Conservation (phyloP, 371 early-diverging fungal genomes). For the Mucor indicus region DNA sequence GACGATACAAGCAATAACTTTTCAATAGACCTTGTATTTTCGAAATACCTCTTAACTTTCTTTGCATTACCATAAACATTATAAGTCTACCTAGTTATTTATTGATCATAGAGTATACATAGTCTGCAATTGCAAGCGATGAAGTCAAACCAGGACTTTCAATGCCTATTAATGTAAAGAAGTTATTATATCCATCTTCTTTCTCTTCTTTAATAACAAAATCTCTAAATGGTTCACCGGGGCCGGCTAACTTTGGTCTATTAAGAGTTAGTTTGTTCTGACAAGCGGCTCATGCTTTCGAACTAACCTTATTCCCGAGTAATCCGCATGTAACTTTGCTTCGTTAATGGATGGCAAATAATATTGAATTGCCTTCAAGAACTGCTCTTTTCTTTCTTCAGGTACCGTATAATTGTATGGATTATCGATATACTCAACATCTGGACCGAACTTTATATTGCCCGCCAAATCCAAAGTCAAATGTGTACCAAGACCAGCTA, state of each 20-base stretch:
- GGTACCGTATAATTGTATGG: slow-evolving; percentile 61
- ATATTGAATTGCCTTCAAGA: slow-evolving; percentile 54
- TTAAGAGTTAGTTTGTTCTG: too few relatives aligned
- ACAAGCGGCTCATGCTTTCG: too few relatives aligned
- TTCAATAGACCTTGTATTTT: too few relatives aligned
- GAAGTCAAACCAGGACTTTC: slow-evolving; percentile 91
- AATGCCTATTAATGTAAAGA: slow-evolving; percentile 80
- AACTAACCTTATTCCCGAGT: slow-evolving; percentile 78
- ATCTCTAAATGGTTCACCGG: slow-evolving; percentile 73
- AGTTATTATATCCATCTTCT: slow-evolving; percentile 44
- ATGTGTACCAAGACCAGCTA: slow-evolving; percentile 79
- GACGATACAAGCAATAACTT: too few relatives aligned
- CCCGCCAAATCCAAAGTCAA: slow-evolving; percentile 81
- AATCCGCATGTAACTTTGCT: slow-evolving; percentile 66
- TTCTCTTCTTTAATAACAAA: slow-evolving; percentile 71
- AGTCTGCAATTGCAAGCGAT: slow-evolving; percentile 79
- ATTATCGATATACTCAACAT: slow-evolving; percentile 59
- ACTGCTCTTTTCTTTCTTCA: slow-evolving; percentile 34
- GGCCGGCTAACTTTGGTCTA: slow-evolving; percentile 80
- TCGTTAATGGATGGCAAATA: slow-evolving; percentile 64
- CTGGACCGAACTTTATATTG: slow-evolving; percentile 81
- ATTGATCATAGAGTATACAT: slow-evolving; percentile 50
- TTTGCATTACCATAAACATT: too few relatives aligned
- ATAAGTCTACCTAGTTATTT: slow-evolving; percentile 8
- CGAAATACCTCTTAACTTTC: too few relatives aligned